Percentiles rank a stretch among this genome's conserved stretches.
Evolutionary conservation across 129 eudicot species (phyloP).

Genomic region (Logfia minima): DNA sequence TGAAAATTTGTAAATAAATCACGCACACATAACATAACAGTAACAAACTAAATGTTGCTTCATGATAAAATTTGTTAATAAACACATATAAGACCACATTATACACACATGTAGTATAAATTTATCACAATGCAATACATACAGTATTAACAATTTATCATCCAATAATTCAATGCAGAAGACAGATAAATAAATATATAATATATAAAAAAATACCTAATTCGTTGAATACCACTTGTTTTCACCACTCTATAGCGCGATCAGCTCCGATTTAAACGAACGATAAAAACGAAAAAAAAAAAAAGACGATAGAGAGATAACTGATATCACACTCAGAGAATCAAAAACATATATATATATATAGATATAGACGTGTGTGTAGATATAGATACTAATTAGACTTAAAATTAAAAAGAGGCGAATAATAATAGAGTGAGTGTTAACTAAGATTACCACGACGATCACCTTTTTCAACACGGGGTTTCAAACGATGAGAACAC

Average conservation of each 20-base stretch:
- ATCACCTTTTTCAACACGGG: constrained; percentile 67
- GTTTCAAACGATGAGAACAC: constrained; percentile 73
- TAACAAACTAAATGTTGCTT: background rate
- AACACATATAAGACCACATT: background rate
- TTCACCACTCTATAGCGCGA: constrained; percentile 3
- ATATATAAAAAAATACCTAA: background rate
- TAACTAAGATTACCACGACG: constrained; percentile 98
- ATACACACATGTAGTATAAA: background rate
- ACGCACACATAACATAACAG: background rate
- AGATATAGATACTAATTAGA: background rate
- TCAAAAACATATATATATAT: background rate
- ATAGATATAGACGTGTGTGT: too few relatives aligned
- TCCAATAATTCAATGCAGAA: background rate
- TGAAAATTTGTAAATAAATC: background rate
- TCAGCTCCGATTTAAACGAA: constrained; percentile 17
- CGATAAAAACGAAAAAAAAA: background rate
- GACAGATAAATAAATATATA: background rate
- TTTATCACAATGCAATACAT: constrained; percentile 3
- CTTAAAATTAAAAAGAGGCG: background rate
- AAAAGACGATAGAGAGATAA: background rate
- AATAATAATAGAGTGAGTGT: constrained; percentile 30
- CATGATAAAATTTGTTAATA: too few relatives aligned
- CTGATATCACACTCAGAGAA: background rate
- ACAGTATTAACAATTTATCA: background rate
- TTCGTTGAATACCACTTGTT: background rate